Percentiles rank a stretch among this genome's conserved stretches.
phyloP scores from a whole-genome alignment of 371 early-diverging fungal genomes.

The Cokeromyces recurvatus region DNA sequence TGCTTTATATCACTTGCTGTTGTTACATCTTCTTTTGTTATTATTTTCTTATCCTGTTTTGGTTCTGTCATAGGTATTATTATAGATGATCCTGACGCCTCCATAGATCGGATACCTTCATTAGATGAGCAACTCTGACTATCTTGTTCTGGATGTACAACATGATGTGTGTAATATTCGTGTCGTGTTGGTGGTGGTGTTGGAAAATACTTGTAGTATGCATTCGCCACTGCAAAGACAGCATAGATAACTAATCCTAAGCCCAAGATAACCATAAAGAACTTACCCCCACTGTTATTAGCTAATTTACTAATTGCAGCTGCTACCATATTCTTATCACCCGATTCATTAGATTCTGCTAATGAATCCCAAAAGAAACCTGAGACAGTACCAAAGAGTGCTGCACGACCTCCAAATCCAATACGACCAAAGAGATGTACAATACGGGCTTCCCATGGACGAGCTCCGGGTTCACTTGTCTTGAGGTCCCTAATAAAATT shows the following conservation, averaged over 20 bases:
- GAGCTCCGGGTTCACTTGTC: slow-evolving; percentile 26
- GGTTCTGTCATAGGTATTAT: too few species aligned
- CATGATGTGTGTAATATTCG: slow-evolving; percentile 20
- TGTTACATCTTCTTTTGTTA: too few species aligned
- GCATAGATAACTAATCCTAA: slow-evolving; percentile 37
- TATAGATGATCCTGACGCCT: too few species aligned
- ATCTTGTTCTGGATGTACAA: slow-evolving; percentile 7
- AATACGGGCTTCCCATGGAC: slow-evolving; percentile 28
- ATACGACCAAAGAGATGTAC: slow-evolving; percentile 33
- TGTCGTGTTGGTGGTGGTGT: slow-evolving; percentile 39
- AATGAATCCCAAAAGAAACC: slow-evolving; percentile 46
- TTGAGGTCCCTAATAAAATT: slow-evolving; percentile 35
- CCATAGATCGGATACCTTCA: too few species aligned
- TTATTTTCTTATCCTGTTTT: too few species aligned
- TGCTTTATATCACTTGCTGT: too few species aligned
- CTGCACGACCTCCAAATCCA: slow-evolving; percentile 40
- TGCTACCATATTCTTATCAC: slow-evolving; percentile 31
- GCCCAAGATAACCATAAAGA: slow-evolving; percentile 37
- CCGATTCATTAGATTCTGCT: slow-evolving; percentile 28
- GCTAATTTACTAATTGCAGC: slow-evolving; percentile 33
- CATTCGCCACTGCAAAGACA: slow-evolving; percentile 36
- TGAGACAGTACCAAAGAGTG: slow-evolving; percentile 36
- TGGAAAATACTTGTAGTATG: slow-evolving; percentile 44
- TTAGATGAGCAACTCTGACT: too few species aligned
- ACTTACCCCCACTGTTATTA: slow-evolving; percentile 26